Conservation (phyloP, 73 alveolate genomes). For the Tetrahymena borealis region DNA sequence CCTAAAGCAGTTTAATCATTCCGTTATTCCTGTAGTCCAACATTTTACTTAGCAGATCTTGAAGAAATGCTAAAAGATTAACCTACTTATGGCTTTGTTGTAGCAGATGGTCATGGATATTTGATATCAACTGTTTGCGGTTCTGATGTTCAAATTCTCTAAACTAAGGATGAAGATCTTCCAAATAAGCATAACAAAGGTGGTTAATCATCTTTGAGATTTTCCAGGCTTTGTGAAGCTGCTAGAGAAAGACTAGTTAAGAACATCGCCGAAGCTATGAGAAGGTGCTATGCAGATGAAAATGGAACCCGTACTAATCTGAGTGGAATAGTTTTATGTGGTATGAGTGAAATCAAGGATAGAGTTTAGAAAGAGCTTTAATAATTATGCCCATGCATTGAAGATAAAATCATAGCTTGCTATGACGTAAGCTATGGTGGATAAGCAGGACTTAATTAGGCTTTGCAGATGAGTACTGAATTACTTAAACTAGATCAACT, state of each 20-base stretch:
- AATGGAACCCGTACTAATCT: neutral
- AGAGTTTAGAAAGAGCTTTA: neutral
- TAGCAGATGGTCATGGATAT: neutral
- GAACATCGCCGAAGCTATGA: neutral
- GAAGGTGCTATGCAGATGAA: neutral
- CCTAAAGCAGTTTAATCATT: neutral
- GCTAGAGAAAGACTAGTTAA: neutral
- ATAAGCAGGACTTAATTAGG: neutral
- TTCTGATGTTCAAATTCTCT: neutral
- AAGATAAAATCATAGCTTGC: neutral
- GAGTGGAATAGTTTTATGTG: neutral
- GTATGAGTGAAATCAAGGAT: neutral
- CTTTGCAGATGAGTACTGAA: neutral
- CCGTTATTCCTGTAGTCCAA: neutral
- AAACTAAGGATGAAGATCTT: neutral
- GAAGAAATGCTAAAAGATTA: neutral
- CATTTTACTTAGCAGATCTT: neutral
- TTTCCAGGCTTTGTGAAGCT: neutral
- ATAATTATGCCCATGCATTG: neutral
- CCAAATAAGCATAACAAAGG: neutral
- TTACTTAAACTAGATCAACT: neutral
- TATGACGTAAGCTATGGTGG: neutral
- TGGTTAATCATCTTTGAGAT: neutral
- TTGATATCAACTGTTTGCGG: neutral
- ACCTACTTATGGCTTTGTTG: neutral